phyloP scores from a whole-genome alignment of 2,329 filamentous ascomycete species.

The Colletotrichum sp. region DNA sequence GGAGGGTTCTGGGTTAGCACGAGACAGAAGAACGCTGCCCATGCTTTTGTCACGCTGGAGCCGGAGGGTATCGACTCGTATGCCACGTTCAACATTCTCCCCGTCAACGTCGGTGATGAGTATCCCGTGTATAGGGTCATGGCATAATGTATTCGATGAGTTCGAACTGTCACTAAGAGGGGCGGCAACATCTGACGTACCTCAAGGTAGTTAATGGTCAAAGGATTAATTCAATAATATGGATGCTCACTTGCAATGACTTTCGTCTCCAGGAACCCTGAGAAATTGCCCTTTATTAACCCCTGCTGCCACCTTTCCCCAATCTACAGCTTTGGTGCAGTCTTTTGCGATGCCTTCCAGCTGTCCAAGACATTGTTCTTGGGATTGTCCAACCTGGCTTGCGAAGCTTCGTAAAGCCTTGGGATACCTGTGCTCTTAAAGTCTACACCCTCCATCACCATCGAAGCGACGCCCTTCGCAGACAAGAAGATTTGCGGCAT shows the following conservation, averaged over 20 bases:
- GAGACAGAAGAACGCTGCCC: conserved; percentile 33
- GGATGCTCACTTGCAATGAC: not conserved
- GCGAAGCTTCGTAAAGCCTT: conserved; percentile 36
- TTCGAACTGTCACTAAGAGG: not conserved
- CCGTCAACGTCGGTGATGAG: conserved; percentile 31
- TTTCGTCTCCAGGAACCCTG: not conserved
- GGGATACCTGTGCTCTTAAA: conserved; percentile 43
- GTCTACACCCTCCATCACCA: conserved; percentile 34
- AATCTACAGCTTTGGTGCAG: not conserved
- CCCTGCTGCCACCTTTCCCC: not conserved
- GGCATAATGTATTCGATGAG: not conserved
- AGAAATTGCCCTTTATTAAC: not conserved
- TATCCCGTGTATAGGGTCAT: conserved; percentile 32
- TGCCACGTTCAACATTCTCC: conserved; percentile 33
- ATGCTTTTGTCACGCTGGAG: conserved; percentile 33
- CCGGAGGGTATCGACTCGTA: conserved; percentile 38
- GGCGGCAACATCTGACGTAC: not conserved
- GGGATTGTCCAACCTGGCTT: conserved; percentile 28
- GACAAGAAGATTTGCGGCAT: conserved; percentile 51
- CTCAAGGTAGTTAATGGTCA: not conserved
- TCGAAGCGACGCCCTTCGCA: conserved; percentile 43
- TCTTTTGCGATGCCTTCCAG: not conserved
- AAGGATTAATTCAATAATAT: not conserved
- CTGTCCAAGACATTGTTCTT: conserved; percentile 18
- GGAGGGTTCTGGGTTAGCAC: conserved; percentile 36